A percentile compares a stretch with the other conserved stretches of the same genome.
These are phyloP conservation scores for Westerdykella ornata DNA, from an alignment of 2,329 filamentous ascomycete species.

Conservation along the genomic window DNA sequence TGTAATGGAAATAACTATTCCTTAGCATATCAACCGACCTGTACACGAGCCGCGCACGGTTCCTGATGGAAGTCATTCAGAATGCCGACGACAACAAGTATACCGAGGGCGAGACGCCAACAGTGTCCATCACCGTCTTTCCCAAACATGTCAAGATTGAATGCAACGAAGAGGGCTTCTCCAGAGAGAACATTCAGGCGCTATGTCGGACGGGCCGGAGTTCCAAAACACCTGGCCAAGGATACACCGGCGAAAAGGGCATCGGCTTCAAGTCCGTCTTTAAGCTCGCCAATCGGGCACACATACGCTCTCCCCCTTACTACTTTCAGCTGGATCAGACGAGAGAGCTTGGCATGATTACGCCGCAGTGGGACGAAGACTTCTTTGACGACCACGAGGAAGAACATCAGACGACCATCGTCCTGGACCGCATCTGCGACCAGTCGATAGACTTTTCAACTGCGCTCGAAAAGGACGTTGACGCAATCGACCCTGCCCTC, in stretches of 20 bases:
- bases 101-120: conserved; percentile 1
- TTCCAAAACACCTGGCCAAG: conserved; percentile 9
- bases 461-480: not conserved
- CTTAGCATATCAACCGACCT: conserved; percentile 3
- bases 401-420: conserved; percentile 3
- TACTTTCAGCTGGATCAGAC: conserved; percentile 6
- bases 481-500: conserved; percentile 1
- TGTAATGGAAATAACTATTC: not conserved
- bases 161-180: conserved; percentile 5
- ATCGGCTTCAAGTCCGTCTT: conserved; percentile 37
- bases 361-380: conserved; percentile 4
- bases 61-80: conserved; percentile 6
- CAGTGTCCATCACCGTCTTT: conserved; percentile 1
- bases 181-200: conserved; percentile 2
- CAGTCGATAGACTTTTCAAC: not conserved
- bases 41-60: conserved; percentile 2
- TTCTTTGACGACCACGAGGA: conserved; percentile 1
- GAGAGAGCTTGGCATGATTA: conserved; percentile 4
- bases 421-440: conserved; percentile 2
- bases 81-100: conserved; percentile 7
- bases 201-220: conserved; percentile 4
- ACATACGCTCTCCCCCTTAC: conserved; percentile 4
- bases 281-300: conserved; percentile 18
- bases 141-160: conserved; percentile 2
- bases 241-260: conserved; percentile 30